These are phyloP conservation scores for Raphanus raphanistrum DNA, from an alignment of 345 rosid species.

Conservation along the genomic window DNA sequence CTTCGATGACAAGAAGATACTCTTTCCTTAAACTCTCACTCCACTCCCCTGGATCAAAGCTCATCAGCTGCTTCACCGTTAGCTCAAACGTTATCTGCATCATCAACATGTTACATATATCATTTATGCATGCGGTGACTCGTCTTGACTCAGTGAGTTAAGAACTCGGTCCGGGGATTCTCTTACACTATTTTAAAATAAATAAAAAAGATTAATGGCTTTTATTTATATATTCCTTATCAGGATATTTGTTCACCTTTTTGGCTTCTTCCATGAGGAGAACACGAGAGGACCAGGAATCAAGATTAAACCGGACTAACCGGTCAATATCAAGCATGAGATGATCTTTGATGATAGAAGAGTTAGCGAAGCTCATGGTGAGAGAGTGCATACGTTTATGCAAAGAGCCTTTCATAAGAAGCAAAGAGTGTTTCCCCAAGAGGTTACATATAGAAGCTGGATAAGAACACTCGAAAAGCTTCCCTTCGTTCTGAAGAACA, in stretches of 20 bases:
- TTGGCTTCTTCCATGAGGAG: slow-evolving; percentile 97
- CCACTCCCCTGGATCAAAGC: slow-evolving; percentile 94
- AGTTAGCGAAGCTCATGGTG: slow-evolving; percentile 87
- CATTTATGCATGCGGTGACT: slow-evolving; percentile 27
- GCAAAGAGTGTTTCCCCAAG: slow-evolving; percentile 81
- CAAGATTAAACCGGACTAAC: slow-evolving; percentile 80
- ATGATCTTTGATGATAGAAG: slow-evolving; percentile 69
- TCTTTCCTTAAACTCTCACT: slow-evolving; percentile 85
- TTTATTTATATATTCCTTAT: not conserved
- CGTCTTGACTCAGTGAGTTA: slow-evolving; percentile 28
- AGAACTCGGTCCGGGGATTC: not conserved
- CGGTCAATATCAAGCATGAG: slow-evolving; percentile 90
- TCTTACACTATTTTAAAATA: not conserved
- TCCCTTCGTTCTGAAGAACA: slow-evolving; percentile 88
- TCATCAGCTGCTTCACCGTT: slow-evolving; percentile 90
- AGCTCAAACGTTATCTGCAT: slow-evolving; percentile 88
- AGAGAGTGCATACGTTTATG: slow-evolving; percentile 96
- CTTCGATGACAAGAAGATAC: slow-evolving; percentile 91
- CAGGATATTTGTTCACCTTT: slow-evolving; percentile 53
- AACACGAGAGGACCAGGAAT: slow-evolving; percentile 82
- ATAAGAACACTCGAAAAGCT: slow-evolving; percentile 77
- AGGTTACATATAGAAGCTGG: slow-evolving; percentile 89
- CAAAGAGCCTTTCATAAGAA: slow-evolving; percentile 81
- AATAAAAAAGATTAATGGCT: not conserved
- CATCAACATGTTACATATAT: not conserved